Base-by-base conservation (phyloP, 148 eudicot species). In the Vaccinium corymbosum region DNA sequence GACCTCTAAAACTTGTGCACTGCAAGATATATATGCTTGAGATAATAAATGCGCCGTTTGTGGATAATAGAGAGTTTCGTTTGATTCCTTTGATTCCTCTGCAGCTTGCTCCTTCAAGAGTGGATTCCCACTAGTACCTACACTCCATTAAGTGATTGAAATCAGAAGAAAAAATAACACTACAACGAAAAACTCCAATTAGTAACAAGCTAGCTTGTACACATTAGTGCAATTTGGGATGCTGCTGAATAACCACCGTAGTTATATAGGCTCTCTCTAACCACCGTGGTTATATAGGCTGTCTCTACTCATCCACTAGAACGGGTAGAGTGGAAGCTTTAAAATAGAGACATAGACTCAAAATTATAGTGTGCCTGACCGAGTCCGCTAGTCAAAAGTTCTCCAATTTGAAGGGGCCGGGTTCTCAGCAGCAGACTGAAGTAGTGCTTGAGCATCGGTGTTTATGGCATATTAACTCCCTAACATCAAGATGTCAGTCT, bases 391-490 rank as follows among this genome's bases (percentile, higher is more conserved):
- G 99, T 97, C 91, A 97, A 90, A 86, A 97, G 94, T 86, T 97
- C 98, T 87, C 98, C 98, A 83, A 97, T 97, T 85, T 95, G 97
- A 86, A 95, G 90, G 3, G 98, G 27, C 27, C 27, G 27, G 99
- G 88, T 94, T 88, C 85, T 89, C 91, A 52, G 99, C 99, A 84
- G 97, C 91, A 78, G 99, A 93, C 83, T 92, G 93, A 57, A 91
- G 50, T 50, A 97, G 91, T 35, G 99, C 98, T 87, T 97, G 99
- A 86, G 99, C 92, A 92, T 97, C 99, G 49, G 99, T 97, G 90
- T 97, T 97, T 90, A 97, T 90, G 86, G 98, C 98, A 84, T 91
- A 97, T 97, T 98, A 62, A 97, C 98, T 89, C 99, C 98, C 99
- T 97, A 82, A 84, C 48, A 66, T 76, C 82, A 84, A 59, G 48